Conservation (phyloP, 192 early-diverging fungal genomes). For the Chytriomyces confervae region DNA sequence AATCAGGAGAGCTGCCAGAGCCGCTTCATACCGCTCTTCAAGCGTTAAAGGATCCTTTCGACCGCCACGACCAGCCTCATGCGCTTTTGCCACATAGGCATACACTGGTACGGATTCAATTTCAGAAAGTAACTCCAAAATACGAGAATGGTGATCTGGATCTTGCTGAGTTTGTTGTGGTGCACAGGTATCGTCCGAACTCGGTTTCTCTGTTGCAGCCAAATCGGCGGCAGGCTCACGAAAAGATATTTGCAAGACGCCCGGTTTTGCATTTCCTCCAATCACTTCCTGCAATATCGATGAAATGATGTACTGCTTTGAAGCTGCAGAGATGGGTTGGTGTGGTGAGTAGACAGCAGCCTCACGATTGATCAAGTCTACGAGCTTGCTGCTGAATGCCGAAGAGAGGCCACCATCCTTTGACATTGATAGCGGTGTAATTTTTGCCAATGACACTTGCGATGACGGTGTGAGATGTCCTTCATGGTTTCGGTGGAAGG, state of each 20-base stretch:
- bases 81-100: conserved; percentile 1
- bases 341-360: neutral
- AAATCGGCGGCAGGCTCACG: conserved; percentile 26
- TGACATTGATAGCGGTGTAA: conserved; percentile 29
- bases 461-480: neutral
- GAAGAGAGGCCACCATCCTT: neutral
- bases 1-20: neutral
- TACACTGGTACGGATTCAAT: conserved; percentile 27
- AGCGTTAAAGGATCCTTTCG: too few species aligned
- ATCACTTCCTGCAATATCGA: neutral
- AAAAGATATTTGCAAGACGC: conserved; percentile 15
- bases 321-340: neutral
- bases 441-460: conserved; percentile 6
- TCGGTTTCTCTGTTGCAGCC: neutral
- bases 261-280: neutral
- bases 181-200: neutral
- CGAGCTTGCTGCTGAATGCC: neutral
- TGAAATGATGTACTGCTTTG: neutral
- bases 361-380: neutral
- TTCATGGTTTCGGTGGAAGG: neutral
- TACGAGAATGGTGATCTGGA: neutral
- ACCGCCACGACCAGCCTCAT: neutral
- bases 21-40: neutral
- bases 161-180: neutral
- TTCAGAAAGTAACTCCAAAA: neutral